Evolutionary conservation across 202 grass and related monocot genomes (phyloP), one percentile per base, ranked within the genome.

Genomic region (Setaria italica): DNA sequence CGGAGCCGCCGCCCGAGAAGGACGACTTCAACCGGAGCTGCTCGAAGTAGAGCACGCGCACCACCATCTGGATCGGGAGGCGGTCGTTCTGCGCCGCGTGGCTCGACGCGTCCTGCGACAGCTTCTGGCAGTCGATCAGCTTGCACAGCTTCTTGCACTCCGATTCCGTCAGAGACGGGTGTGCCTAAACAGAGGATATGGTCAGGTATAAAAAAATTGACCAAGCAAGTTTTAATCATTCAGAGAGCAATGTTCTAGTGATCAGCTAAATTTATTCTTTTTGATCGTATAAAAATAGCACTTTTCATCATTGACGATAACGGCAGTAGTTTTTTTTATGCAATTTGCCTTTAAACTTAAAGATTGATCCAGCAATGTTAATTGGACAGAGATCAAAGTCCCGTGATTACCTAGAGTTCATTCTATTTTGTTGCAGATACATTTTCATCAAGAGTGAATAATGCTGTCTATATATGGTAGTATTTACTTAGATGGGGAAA

Each of bases 61-160:
- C 93, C 29, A 89, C 90, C 87, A 89, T 90, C 80, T 98, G 93
- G 70, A 98, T 87, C 0, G 92, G 92, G 4, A 98, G 87, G 0
- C 95, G 89, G 82, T 98, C 93, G 35, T 98, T 98, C 85, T 98
- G 95, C 37, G 95, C 92, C 0, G 93, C 95, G 70, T 98, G 95
- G 93, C 88, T 94, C 11, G 91, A 88, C 3, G 95, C 95, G 64
- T 98, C 95, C 86, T 90, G 83, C 0, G 95, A 95, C 19, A 98
- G 89, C 84, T 98, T 98, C 89, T 98, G 93, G 90, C 95, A 98
- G 86, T 98, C 93, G 32, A 98, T 94, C 82, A 98, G 88, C 85
- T 92, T 98, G 95, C 95, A 98, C 51, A 95, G 80, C 90, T 94
- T 93, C 85, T 91, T 98, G 91, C 95, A 95, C 67, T 95, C 93